phyloP scores from a whole-genome alignment of 1,284 basidiomycete genomes.

The Tremellales sp. region DNA sequence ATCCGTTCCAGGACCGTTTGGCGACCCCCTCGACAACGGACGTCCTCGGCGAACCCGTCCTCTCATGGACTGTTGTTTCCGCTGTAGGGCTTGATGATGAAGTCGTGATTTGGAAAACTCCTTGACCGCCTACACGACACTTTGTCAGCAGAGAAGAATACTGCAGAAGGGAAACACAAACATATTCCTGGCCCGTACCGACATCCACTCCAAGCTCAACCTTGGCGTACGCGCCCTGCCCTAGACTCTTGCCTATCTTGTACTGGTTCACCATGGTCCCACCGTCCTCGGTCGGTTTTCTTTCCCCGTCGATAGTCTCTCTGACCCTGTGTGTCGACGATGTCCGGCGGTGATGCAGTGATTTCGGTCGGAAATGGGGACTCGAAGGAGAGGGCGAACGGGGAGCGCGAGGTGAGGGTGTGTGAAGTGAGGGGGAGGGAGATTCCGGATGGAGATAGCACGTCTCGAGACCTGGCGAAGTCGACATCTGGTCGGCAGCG shows the following conservation, averaged over 20 bases:
- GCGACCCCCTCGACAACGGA: slow-evolving; percentile 1
- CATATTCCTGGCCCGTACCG: slow-evolving; percentile 46
- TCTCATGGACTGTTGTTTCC: slow-evolving; percentile 26
- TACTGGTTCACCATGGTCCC: slow-evolving; percentile 48
- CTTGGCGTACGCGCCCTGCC: slow-evolving; percentile 47
- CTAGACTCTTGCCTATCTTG: slow-evolving; percentile 44
- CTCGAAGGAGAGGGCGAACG: neutral
- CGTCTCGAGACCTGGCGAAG: slow-evolving; percentile 7
- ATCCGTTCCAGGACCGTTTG: slow-evolving; percentile 4
- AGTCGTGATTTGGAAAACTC: slow-evolving; percentile 50
- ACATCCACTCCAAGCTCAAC: slow-evolving; percentile 47
- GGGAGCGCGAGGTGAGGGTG: slow-evolving; percentile 4
- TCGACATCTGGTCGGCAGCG: slow-evolving; percentile 5
- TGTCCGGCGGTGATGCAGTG: slow-evolving; percentile 28
- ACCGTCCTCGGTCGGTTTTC: slow-evolving; percentile 39
- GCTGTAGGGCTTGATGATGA: slow-evolving; percentile 35
- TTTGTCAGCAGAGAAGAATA: neutral
- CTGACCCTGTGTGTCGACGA: slow-evolving; percentile 42
- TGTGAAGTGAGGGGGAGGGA: slow-evolving; percentile 4
- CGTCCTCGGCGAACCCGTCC: slow-evolving; percentile 6
- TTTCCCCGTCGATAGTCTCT: slow-evolving; percentile 45
- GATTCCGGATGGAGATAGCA: slow-evolving; percentile 9
- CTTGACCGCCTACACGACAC: slow-evolving; percentile 43
- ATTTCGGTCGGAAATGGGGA: neutral
- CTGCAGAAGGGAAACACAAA: slow-evolving; percentile 18